A percentile compares a stretch with the other conserved stretches of the same genome.
Conservation (phyloP, 441 rosid species). For the Eutrema salsugineum region DNA sequence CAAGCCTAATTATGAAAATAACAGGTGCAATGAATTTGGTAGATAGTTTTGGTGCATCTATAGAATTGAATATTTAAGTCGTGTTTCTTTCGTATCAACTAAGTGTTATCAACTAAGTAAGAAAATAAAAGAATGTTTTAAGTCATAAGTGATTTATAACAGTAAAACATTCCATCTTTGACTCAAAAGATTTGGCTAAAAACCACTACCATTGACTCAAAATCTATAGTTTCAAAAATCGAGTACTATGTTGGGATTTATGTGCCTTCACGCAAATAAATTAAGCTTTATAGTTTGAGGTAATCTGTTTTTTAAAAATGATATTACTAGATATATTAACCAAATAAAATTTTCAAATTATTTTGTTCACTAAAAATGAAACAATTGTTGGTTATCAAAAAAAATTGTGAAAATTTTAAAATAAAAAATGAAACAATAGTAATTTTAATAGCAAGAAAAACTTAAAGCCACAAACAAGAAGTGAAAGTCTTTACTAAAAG, state of each 20-base stretch:
- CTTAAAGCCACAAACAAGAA: too few species aligned
- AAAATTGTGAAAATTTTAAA: too few species aligned
- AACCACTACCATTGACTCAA: slow-evolving; percentile 20
- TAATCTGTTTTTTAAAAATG: not conserved
- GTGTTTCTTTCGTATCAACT: slow-evolving; percentile 28
- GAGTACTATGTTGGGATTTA: slow-evolving; percentile 1
- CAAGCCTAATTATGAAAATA: slow-evolving; percentile 23
- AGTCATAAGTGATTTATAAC: slow-evolving; percentile 9
- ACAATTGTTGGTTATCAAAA: not conserved
- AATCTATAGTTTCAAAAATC: not conserved
- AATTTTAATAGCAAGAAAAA: too few species aligned
- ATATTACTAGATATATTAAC: not conserved
- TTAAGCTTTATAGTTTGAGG: not conserved
- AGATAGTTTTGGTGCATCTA: not conserved
- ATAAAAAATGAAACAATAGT: not conserved
- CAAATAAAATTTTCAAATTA: not conserved
- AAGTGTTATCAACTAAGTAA: slow-evolving; percentile 12
- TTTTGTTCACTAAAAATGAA: not conserved
- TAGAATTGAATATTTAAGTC: slow-evolving; percentile 21
- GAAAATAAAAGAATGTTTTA: not conserved
- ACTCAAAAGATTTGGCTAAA: slow-evolving; percentile 21
- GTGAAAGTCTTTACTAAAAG: too few species aligned
- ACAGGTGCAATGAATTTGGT: slow-evolving; percentile 29
- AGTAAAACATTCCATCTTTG: slow-evolving; percentile 1
- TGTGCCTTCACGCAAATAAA: slow-evolving; percentile 28